Base-by-base conservation (phyloP, 768 basidiomycete species). In the Pholiota microspora region DNA sequence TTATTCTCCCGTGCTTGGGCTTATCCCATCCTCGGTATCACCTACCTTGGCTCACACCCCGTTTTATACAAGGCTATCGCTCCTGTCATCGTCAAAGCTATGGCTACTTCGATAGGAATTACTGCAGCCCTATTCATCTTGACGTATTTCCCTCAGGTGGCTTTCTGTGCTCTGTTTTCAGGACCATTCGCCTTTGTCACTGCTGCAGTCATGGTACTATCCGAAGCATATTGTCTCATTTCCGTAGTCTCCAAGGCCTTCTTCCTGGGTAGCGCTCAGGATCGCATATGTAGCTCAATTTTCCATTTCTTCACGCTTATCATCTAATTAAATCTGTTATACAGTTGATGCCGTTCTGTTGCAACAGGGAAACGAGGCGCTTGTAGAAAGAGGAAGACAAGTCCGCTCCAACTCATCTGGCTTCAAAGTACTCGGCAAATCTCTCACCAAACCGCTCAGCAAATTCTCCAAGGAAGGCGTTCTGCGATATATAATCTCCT, bases 81-180 rank as follows among this genome's bases (percentile, higher is more conserved):
- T 13, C 73, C 75, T 8, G 66, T 76, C 5, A 59, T 78, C 47
- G 45, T 71, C 49, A 79, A 77, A 59, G 72, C 72, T 13, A 61
- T 77, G 13, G 4, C 66, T 24, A 60, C 71, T 25, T 77, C 77
- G 4, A 59, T 71, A 32, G 68, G 64, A 3, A 71, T 79, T 45
- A 78, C 79, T 34, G 56, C 56, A 21, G 70, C 64, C n/a, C 62
- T 85, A 59, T 83, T 85, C 61, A 66, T 77, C 60, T 77, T 83
- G 69, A 80, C 80, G 16, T 89, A 85, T 69, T 61, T 87, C 7
- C 88, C 88, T 2, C 85, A 86, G 62, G 80, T 84, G 31, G 84
- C 82, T 36, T 65, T 88, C 45, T 80, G 86, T 34, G 78, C 83
- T 2, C 58, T 86, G 51, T 75, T 88, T 60, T 79, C 80, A 0